Percentiles rank a stretch among this genome's conserved stretches.
phyloP scores from a whole-genome alignment of 768 basidiomycete species.

The Jaapia argillacea region DNA sequence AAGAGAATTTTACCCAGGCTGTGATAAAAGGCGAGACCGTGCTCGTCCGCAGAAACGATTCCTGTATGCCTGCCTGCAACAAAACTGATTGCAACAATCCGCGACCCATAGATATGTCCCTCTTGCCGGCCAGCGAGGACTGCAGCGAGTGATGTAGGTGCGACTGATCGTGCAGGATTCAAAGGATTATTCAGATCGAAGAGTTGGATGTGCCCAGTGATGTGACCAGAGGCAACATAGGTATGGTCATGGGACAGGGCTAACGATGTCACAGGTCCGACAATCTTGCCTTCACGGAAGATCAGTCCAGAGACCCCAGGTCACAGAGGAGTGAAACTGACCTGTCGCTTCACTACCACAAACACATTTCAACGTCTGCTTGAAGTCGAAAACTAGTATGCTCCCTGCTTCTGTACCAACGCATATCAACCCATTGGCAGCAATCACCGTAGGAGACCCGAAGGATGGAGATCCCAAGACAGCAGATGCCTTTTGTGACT shows the following conservation, averaged over 20 bases:
- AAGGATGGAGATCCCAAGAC: slow-evolving; percentile 46
- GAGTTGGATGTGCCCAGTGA: slow-evolving; percentile 74
- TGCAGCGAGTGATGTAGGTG: slow-evolving; percentile 58
- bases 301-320: not conserved
- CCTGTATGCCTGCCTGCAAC: slow-evolving; percentile 90
- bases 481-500: slow-evolving; percentile 48
- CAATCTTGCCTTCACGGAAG: slow-evolving; percentile 34
- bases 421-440: slow-evolving; percentile 82
- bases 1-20: slow-evolving; percentile 90
- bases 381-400: slow-evolving; percentile 82
- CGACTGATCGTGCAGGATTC: slow-evolving; percentile 55
- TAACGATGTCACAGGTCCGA: slow-evolving; percentile 80
- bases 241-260: slow-evolving; percentile 92
- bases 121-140: slow-evolving; percentile 74
- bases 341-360: slow-evolving; percentile 65
- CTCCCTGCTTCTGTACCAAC: slow-evolving; percentile 78
- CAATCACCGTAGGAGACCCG: slow-evolving; percentile 71
- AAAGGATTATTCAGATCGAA: slow-evolving; percentile 71
- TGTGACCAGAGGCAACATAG: slow-evolving; percentile 83
- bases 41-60: slow-evolving; percentile 82
- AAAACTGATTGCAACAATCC: slow-evolving; percentile 77
- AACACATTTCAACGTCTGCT: slow-evolving; percentile 71
- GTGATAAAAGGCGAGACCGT: slow-evolving; percentile 91
- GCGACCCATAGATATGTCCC: slow-evolving; percentile 74
- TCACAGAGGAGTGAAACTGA: slow-evolving; percentile 26